Conservation (phyloP, 2,329 filamentous ascomycete species). For the Achaetomium macrosporum region DNA sequence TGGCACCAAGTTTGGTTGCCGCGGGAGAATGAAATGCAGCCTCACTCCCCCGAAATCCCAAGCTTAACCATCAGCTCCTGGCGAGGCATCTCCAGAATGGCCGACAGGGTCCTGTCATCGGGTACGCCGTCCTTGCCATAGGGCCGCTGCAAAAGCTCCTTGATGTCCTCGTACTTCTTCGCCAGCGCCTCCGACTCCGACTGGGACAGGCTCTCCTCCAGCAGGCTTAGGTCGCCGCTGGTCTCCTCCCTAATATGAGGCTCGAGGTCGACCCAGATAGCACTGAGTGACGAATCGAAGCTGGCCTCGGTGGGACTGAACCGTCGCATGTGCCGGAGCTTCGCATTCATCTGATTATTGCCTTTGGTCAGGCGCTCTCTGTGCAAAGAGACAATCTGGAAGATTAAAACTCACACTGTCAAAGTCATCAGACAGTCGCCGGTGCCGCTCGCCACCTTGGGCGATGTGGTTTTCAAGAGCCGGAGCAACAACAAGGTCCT, state of each 20-base stretch:
- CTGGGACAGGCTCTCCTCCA: conserved; percentile 20
- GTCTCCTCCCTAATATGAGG: conserved; percentile 23
- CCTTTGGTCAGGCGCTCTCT: not conserved
- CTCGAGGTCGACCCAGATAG: conserved; percentile 25
- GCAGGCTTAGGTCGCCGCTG: conserved; percentile 13
- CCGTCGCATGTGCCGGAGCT: conserved; percentile 21
- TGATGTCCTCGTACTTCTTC: conserved; percentile 22
- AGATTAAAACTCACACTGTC: conserved; percentile 16
- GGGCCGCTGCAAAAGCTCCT: conserved; percentile 21
- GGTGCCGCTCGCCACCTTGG: conserved; percentile 17
- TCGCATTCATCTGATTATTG: conserved; percentile 20
- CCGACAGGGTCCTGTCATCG: conserved; percentile 14
- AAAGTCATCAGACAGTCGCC: conserved; percentile 21
- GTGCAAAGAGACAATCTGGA: not conserved
- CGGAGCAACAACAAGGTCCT: conserved; percentile 23
- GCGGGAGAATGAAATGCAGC: not conserved
- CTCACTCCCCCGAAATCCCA: conserved; percentile 6
- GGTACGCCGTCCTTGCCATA: conserved; percentile 22
- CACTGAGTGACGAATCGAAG: conserved; percentile 20
- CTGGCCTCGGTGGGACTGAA: conserved; percentile 19
- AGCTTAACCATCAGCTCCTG: conserved; percentile 22
- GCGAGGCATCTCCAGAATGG: conserved; percentile 21
- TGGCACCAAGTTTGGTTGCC: not conserved
- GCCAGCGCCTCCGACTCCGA: conserved; percentile 19
- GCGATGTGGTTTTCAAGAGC: conserved; percentile 20